Percentiles rank a stretch among this genome's conserved stretches.
Conservation (phyloP, 1,139 yeast species). For the Yamadazyma aaseri region DNA sequence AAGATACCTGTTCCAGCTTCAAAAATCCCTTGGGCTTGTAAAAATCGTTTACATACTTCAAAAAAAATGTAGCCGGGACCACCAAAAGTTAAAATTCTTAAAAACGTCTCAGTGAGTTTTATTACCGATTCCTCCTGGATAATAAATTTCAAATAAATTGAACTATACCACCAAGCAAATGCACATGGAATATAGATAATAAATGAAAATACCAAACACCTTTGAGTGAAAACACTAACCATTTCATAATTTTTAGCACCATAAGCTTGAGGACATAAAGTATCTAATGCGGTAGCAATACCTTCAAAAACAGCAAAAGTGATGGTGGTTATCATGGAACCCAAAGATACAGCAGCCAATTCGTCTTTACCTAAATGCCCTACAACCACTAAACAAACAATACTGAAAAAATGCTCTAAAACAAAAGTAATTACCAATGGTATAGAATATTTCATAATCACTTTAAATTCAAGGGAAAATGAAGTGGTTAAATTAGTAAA, state of each 20-base stretch:
- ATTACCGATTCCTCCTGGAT: constrained; percentile 65
- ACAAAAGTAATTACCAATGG: constrained; percentile 69
- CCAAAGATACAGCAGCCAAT: constrained; percentile 80
- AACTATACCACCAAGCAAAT: constrained; percentile 66
- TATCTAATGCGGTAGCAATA: constrained; percentile 81
- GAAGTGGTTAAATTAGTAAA: constrained; percentile 47
- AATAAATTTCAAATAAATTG: constrained; percentile 46
- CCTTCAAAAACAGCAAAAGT: constrained; percentile 86
- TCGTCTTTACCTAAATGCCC: constrained; percentile 72
- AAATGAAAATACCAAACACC: constrained; percentile 60
- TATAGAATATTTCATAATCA: constrained; percentile 53
- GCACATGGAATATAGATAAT: constrained; percentile 61
- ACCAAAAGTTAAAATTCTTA: constrained; percentile 67
- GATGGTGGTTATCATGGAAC: constrained; percentile 85
- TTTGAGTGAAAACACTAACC: constrained; percentile 63
- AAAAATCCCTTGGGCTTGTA: constrained; percentile 91
- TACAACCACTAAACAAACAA: constrained; percentile 69
- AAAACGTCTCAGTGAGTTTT: constrained; percentile 58
- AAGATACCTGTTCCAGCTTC: constrained; percentile 85
- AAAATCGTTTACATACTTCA: constrained; percentile 76
- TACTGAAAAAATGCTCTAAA: constrained; percentile 68
- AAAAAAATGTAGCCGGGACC: constrained; percentile 85
- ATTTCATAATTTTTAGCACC: constrained; percentile 65
- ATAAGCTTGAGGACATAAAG: constrained; percentile 81
- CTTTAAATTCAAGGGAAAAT: constrained; percentile 42